These are phyloP conservation scores for Pythium angustatum DNA, from an alignment of 352 stramenopile species.

Conservation along the genomic window DNA sequence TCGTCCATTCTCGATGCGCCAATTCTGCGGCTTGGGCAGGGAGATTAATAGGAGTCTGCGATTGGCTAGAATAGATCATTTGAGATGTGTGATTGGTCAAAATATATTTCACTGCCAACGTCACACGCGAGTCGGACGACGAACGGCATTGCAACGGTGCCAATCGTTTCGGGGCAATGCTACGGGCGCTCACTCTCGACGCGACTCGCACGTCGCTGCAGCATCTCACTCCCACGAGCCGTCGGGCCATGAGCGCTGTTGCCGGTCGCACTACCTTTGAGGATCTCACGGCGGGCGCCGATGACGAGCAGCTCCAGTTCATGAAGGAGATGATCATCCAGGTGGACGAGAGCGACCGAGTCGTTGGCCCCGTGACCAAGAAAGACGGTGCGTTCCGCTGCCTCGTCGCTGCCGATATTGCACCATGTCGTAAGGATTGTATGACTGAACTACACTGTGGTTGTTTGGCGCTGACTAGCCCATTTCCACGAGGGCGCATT, in stretches of 20 bases:
- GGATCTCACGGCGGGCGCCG: constrained; percentile 61
- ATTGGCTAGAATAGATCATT: constrained; percentile 3
- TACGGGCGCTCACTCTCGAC: constrained; percentile 4
- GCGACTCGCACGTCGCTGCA: constrained; percentile 20
- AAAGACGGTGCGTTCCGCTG: constrained; percentile 59
- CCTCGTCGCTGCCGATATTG: background rate
- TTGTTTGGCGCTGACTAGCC: constrained; percentile 42
- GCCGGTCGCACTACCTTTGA: constrained; percentile 50
- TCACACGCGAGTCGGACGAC: no score
- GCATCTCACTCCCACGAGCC: background rate
- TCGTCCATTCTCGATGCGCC: background rate
- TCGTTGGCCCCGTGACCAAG: constrained; percentile 86
- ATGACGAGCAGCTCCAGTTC: constrained; percentile 82
- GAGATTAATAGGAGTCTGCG: no score
- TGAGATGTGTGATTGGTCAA: constrained; percentile 2
- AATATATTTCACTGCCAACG: constrained; percentile 7
- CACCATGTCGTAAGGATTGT: background rate
- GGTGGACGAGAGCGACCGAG: constrained; percentile 80
- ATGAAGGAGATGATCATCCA: constrained; percentile 92
- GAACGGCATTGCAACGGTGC: background rate
- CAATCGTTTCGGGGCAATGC: constrained; percentile 1
- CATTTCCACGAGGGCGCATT: constrained; percentile 78
- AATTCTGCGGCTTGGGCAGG: background rate
- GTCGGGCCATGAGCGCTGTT: constrained; percentile 24
- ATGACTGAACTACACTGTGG: background rate